Base-by-base conservation (phyloP, 805 yeast species). In the Suhomyces emberorum region DNA sequence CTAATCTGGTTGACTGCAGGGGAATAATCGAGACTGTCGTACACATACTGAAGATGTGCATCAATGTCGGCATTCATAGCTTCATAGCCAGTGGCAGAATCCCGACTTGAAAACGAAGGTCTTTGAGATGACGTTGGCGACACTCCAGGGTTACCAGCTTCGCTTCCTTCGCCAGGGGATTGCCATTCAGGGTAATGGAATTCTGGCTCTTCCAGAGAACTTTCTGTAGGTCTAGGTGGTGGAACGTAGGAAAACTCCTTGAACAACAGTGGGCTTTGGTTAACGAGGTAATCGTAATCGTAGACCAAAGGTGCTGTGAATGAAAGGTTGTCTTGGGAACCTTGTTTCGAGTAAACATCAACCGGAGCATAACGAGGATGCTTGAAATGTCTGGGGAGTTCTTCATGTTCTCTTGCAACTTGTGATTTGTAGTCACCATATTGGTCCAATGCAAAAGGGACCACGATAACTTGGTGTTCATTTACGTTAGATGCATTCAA, bases 381-480 rank as follows among this genome's bases (percentile, higher is more conserved):
- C 4, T 7, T 7, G 15, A 33, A 28, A 19, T 26, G n/a, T n/a
- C 28, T 25, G 10, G 15, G 5, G 14, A 20, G 24, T 7, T 30
- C 27, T 9, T 27, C 22, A 15, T 36, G 20, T 9, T 25, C 17
- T 5, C 22, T 22, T 8, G 11, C 11, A n/a, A 21, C 29, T 11
- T 37, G 30, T 6, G 35, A 24, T 6, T 36, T 20, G 44, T 49
- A 61, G 22, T 51, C 55, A 1, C 62, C 63, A 41, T 51, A 68
- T 43, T 66, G 71, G 39, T 66, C 68, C 38, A 69, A 57, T 4
- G 70, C 68, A 43, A 60, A 65, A 0, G 93, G 93, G 10, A 83
- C 64, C 40, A 83, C 64, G 2, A 88, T 69, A 24, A 88, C 88
- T 55, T 84, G 91, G 53, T 85, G 91, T 47, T 83, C 79, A 40